These are phyloP conservation scores for Cyclostephanos tholiformis DNA, from an alignment of 108 stramenopile species.

Conservation along the genomic window DNA sequence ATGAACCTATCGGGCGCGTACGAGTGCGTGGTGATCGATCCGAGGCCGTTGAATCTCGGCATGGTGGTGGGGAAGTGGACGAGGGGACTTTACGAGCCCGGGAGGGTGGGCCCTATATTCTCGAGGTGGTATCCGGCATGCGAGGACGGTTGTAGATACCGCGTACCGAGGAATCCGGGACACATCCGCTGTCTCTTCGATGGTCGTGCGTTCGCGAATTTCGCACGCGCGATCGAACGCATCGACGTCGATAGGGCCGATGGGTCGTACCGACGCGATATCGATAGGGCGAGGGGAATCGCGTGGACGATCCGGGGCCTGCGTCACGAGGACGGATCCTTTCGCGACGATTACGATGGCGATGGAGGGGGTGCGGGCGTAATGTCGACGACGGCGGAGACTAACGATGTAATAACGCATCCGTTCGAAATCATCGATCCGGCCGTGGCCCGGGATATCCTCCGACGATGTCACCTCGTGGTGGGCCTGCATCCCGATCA, in stretches of 20 bases:
- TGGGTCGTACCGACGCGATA: slow-evolving; percentile 12
- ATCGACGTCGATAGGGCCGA: slow-evolving; percentile 5
- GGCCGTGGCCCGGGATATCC: slow-evolving; percentile 9
- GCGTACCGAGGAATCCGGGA: slow-evolving; percentile 26
- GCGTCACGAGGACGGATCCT: slow-evolving; percentile 41
- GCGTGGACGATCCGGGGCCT: slow-evolving; percentile 38
- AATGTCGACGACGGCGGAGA: background rate
- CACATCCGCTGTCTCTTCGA: slow-evolving; percentile 43
- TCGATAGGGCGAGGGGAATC: slow-evolving; percentile 24
- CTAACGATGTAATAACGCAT: background rate
- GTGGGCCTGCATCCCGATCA: slow-evolving; percentile 62
- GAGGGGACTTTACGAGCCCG: slow-evolving; percentile 42
- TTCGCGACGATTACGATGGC: slow-evolving; percentile 19
- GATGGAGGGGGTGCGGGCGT: background rate
- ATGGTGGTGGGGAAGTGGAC: slow-evolving; percentile 25
- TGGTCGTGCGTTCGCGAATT: slow-evolving; percentile 16
- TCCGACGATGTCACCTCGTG: slow-evolving; percentile 31
- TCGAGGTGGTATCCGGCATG: slow-evolving; percentile 48
- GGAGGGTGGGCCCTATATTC: slow-evolving; percentile 42
- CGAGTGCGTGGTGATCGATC: slow-evolving; percentile 45
- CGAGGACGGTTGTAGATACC: slow-evolving; percentile 33
- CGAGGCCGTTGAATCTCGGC: slow-evolving; percentile 32
- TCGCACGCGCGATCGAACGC: slow-evolving; percentile 12
- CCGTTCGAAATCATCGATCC: slow-evolving; percentile 19
- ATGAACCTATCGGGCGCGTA: slow-evolving; percentile 36